Evolutionary conservation across 2,329 filamentous ascomycete species (phyloP).

Genomic region (Pestalotiopsis sp.): DNA sequence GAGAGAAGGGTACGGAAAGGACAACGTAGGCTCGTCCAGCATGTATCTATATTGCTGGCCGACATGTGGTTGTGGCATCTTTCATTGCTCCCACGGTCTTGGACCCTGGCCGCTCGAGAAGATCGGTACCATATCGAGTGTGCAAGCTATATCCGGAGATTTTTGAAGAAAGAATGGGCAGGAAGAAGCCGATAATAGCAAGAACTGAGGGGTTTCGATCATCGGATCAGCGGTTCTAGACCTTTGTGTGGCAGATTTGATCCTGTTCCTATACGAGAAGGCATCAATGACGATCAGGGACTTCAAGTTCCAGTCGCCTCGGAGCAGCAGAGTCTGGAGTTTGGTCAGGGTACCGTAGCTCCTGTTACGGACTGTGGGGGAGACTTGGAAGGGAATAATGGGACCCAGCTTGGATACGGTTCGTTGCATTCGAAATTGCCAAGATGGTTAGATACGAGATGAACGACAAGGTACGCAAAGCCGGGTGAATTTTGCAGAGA

Average conservation of each 20-base stretch:
- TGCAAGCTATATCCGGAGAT: neutral
- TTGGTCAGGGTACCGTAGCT: neutral
- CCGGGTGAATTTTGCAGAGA: neutral
- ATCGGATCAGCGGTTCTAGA: conserved; percentile 6
- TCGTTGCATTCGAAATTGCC: neutral
- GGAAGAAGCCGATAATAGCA: neutral
- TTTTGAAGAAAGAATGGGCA: neutral
- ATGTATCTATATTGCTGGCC: neutral
- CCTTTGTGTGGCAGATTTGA: neutral
- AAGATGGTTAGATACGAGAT: neutral
- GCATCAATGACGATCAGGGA: neutral
- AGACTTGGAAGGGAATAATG: neutral
- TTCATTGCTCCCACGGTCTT: neutral
- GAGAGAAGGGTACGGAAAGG: too few relatives aligned
- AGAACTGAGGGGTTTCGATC: neutral
- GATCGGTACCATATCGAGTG: neutral
- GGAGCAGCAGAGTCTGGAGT: neutral
- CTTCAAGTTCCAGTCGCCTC: neutral
- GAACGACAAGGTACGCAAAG: neutral
- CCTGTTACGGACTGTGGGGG: neutral
- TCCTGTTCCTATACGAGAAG: neutral
- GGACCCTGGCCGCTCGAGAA: neutral
- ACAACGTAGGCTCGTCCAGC: too few relatives aligned
- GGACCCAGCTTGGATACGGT: neutral
- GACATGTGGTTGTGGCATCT: neutral